These are phyloP conservation scores for Lentinula sp. DNA, from an alignment of 768 basidiomycete species.

Conservation along the genomic window DNA sequence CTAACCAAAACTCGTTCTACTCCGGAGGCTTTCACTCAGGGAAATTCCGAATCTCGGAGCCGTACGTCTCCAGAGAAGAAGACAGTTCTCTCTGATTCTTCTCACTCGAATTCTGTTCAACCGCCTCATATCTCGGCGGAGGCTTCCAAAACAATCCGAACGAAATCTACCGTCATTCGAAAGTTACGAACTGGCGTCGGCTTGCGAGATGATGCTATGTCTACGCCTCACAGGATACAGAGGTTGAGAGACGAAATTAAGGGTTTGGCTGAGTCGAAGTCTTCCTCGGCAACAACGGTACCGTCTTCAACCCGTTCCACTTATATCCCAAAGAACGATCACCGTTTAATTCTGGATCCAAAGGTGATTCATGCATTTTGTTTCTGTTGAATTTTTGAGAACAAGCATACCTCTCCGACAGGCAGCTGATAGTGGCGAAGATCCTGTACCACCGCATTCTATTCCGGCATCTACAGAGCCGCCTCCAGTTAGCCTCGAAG, in stretches of 20 bases:
- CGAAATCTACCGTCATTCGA: neutral
- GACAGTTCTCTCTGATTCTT: neutral
- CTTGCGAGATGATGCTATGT: neutral
- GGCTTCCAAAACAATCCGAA: neutral
- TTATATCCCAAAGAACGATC: neutral
- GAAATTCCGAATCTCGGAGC: conserved; percentile 17
- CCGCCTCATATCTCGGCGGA: neutral
- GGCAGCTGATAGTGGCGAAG: neutral
- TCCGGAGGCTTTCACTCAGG: conserved; percentile 13
- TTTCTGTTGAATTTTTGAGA: neutral
- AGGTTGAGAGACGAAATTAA: conserved; percentile 11
- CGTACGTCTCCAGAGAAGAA: conserved; percentile 11
- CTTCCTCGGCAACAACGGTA: neutral
- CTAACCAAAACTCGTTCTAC: conserved; percentile 36
- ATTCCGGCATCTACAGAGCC: neutral
- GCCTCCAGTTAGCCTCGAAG: neutral
- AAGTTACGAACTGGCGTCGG: neutral
- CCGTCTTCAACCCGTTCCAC: neutral
- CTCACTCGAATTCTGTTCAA: neutral
- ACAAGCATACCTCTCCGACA: neutral
- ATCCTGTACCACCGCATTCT: neutral
- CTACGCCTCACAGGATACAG: conserved; percentile 7
- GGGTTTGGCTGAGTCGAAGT: neutral
- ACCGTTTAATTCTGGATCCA: neutral
- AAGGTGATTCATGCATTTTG: neutral